Percentiles rank a stretch among this genome's conserved stretches.
Conservation (phyloP, 148 eudicot genomes). For the Chenopodium quinoa region DNA sequence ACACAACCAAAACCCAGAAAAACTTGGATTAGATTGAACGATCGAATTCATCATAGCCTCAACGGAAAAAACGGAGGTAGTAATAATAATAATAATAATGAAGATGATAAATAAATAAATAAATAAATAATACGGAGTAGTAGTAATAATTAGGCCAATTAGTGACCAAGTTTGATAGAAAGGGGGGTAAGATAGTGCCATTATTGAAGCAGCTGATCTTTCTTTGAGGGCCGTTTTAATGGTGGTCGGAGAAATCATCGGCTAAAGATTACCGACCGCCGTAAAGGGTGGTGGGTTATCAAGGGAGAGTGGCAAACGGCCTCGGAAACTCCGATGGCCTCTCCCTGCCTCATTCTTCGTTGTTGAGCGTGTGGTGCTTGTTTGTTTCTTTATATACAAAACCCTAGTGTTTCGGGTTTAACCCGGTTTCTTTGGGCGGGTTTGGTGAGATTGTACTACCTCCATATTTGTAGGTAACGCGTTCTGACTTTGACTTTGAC, state of each 20-base stretch:
- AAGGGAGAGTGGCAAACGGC: constrained; percentile 17
- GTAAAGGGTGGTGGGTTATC: not conserved
- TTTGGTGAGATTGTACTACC: too few species aligned
- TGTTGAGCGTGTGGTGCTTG: not conserved
- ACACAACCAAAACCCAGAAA: not conserved
- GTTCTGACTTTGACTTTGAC: too few species aligned
- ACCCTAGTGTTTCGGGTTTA: not conserved
- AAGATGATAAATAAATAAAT: too few species aligned
- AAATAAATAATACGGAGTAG: not conserved
- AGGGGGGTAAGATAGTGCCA: too few species aligned
- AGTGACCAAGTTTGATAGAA: not conserved
- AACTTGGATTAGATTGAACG: not conserved
- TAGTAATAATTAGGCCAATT: not conserved
- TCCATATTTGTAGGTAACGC: too few species aligned
- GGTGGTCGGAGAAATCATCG: constrained; percentile 9
- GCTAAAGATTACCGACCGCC: not conserved
- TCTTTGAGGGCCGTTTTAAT: not conserved
- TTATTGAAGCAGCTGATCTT: not conserved
- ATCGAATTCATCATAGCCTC: constrained; percentile 17
- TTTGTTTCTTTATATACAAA: not conserved
- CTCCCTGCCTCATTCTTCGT: constrained; percentile 17
- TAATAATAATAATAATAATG: too few species aligned
- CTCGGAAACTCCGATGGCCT: constrained; percentile 18
- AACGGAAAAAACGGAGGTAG: not conserved
- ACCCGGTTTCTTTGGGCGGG: not conserved